These are phyloP conservation scores for Rauvolfia tetraphylla DNA, from an alignment of 257 asterid genomes.

Conservation along the genomic window DNA sequence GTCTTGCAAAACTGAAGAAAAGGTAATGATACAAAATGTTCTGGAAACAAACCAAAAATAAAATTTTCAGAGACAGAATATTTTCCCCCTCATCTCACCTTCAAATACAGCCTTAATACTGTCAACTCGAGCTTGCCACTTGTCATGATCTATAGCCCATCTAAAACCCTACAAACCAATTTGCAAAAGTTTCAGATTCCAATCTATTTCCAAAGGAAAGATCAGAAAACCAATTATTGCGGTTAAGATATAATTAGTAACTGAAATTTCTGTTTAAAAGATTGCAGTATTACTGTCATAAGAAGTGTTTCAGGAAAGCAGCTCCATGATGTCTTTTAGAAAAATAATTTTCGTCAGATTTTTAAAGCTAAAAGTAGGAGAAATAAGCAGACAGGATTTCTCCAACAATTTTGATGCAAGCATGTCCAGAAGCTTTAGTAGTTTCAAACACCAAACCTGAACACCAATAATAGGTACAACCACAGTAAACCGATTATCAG, in stretches of 20 bases:
- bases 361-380: neutral
- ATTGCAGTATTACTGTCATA: neutral
- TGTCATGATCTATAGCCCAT: conserved; percentile 89
- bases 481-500: conserved; percentile 78
- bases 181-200: conserved; percentile 1
- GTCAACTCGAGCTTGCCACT: conserved; percentile 88
- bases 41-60: neutral
- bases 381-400: neutral
- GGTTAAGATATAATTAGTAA: neutral
- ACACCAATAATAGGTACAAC: conserved; percentile 88
- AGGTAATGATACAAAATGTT: neutral
- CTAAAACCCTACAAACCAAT: conserved; percentile 61
- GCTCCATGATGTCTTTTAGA: no score
- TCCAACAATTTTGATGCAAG: neutral
- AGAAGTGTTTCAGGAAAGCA: neutral
- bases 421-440: neutral
- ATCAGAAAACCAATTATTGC: neutral
- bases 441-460: conserved; percentile 49
- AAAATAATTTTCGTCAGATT: neutral
- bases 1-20: neutral
- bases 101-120: conserved; percentile 85
- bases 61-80: no score
- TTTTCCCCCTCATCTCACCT: conserved; percentile 55
- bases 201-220: neutral
- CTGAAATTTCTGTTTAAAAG: neutral